Conservation (phyloP, 768 basidiomycete species). For the Scleroderma citrinum region DNA sequence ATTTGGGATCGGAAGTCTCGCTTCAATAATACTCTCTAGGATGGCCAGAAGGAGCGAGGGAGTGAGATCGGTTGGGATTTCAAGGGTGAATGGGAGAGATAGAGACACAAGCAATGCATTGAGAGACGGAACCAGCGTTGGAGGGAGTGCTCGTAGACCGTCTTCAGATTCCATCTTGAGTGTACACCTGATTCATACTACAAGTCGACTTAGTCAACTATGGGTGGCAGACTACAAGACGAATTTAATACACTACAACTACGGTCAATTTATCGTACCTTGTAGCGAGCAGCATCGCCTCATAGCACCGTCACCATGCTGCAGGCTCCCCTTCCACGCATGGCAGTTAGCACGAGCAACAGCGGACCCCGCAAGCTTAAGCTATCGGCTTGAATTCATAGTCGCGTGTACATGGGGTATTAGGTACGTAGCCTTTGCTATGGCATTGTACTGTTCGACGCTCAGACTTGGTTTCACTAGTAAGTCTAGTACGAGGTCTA, state of each 20-base stretch:
- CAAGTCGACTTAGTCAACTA: neutral
- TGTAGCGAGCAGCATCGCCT: neutral
- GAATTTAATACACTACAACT: neutral
- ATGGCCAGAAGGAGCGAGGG: slow-evolving; percentile 67
- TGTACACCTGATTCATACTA: neutral
- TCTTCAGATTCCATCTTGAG: neutral
- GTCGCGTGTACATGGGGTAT: too few relatives aligned
- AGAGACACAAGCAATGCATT: slow-evolving; percentile 44
- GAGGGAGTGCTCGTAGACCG: slow-evolving; percentile 8
- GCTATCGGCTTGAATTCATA: too few relatives aligned
- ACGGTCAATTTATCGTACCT: neutral
- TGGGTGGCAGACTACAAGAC: too few relatives aligned
- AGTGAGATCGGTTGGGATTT: slow-evolving; percentile 56
- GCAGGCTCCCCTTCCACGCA: neutral
- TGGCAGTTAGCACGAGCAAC: neutral
- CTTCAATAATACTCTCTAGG: slow-evolving; percentile 53
- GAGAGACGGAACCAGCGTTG: slow-evolving; percentile 24
- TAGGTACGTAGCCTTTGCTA: too few relatives aligned
- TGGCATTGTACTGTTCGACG: neutral
- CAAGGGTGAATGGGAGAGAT: slow-evolving; percentile 40
- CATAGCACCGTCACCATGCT: neutral
- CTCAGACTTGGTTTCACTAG: neutral
- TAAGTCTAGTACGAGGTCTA: neutral
- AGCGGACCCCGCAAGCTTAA: neutral
- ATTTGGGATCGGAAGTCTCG: slow-evolving; percentile 44